These are phyloP conservation scores for Hypoxylon intermedium DNA, from an alignment of 495 filamentous ascomycete genomes.

Conservation along the genomic window DNA sequence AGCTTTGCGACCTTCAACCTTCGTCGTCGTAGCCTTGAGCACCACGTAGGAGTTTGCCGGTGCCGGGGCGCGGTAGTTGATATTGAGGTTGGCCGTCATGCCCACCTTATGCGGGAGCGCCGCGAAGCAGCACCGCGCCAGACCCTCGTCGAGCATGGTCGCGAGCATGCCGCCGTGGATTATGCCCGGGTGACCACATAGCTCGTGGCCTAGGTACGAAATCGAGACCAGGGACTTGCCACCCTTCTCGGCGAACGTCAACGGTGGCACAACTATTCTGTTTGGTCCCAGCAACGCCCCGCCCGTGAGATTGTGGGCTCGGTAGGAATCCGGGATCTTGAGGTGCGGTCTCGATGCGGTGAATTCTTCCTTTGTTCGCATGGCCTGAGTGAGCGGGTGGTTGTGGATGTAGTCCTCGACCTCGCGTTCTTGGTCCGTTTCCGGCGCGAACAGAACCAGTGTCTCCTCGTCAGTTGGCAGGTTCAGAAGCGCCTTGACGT, in stretches of 20 bases:
- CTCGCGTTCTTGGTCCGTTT: conserved; percentile 64
- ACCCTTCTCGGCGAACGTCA: conserved; percentile 71
- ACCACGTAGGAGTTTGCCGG: conserved; percentile 79
- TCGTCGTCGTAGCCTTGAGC: conserved; percentile 79
- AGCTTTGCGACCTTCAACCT: conserved; percentile 92
- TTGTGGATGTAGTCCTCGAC: conserved; percentile 75
- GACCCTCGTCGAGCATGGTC: conserved; percentile 88
- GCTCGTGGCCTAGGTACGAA: conserved; percentile 76
- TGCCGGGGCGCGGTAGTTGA: conserved; percentile 85
- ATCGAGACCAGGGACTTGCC: conserved; percentile 78
- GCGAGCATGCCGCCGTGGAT: conserved; percentile 91
- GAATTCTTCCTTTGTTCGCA: conserved; percentile 73
- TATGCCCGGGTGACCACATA: conserved; percentile 92
- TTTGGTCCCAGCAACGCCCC: conserved; percentile 79
- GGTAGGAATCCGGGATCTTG: conserved; percentile 73
- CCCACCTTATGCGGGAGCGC: conserved; percentile 88
- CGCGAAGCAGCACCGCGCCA: conserved; percentile 89
- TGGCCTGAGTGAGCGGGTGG: conserved; percentile 71
- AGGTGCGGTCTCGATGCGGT: conserved; percentile 84
- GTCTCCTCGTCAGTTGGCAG: conserved; percentile 75
- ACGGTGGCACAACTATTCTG: conserved; percentile 82
- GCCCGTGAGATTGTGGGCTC: conserved; percentile 78
- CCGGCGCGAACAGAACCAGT: conserved; percentile 68
- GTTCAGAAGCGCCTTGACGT: conserved; percentile 55
- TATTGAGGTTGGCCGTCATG: conserved; percentile 88